Conservation (phyloP, 805 yeast species). For the Saccharomycopsis fermentans region DNA sequence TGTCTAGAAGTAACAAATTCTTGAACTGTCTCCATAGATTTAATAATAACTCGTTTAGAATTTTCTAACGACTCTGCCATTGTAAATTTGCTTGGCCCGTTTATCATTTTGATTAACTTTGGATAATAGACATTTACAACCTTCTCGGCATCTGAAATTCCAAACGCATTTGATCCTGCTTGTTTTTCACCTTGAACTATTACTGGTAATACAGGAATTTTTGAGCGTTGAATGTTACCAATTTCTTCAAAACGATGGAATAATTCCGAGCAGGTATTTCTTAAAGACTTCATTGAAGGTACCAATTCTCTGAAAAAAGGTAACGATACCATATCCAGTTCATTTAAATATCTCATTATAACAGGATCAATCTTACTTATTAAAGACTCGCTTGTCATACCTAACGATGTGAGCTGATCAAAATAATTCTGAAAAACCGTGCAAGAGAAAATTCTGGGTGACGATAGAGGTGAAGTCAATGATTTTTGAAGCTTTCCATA, state of each 20-base stretch:
- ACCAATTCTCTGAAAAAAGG: slow-evolving; percentile 74
- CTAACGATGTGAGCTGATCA: slow-evolving; percentile 21
- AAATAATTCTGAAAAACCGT: slow-evolving; percentile 65
- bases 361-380: slow-evolving; percentile 6
- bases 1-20: slow-evolving; percentile 40
- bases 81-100: slow-evolving; percentile 60
- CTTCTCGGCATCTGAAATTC: slow-evolving; percentile 65
- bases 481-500: slow-evolving; percentile 28
- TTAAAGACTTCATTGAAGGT: slow-evolving; percentile 72
- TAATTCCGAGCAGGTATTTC: slow-evolving; percentile 80
- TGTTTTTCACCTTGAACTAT: slow-evolving; percentile 90
- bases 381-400: slow-evolving; percentile 1
- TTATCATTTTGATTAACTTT: slow-evolving; percentile 50
- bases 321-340: slow-evolving; percentile 28
- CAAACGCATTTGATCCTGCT: slow-evolving; percentile 91
- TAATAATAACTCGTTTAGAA: slow-evolving; percentile 55
- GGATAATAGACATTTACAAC: slow-evolving; percentile 54
- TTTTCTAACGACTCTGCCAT: slow-evolving; percentile 69
- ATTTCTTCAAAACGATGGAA: slow-evolving; percentile 66
- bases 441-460: slow-evolving; percentile 67
- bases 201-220: slow-evolving; percentile 75
- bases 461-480: slow-evolving; percentile 56
- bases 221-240: slow-evolving; percentile 61
- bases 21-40: slow-evolving; percentile 62
- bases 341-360: slow-evolving; percentile 25